A percentile compares a stretch with the other conserved stretches of the same genome.
These are phyloP conservation scores for Pythium folliculosum DNA, from an alignment of 352 stramenopile genomes.

Conservation along the genomic window DNA sequence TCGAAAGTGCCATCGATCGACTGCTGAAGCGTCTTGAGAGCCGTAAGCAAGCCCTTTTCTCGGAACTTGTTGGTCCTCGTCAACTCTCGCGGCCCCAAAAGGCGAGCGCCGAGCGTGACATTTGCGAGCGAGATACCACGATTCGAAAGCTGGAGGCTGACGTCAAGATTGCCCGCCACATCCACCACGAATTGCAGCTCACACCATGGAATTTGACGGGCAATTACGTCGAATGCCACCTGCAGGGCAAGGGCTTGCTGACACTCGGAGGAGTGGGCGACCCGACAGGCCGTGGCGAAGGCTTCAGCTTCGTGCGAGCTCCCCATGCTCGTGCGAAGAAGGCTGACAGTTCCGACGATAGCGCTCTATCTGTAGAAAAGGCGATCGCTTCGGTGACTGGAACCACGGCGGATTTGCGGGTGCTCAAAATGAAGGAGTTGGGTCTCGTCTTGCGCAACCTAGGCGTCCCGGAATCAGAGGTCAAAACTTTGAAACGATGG, in stretches of 20 bases:
- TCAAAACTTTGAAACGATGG: constrained; percentile 82
- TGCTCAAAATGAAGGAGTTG: constrained; percentile 87
- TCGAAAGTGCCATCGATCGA: constrained; percentile 73
- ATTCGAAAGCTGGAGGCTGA: constrained; percentile 77
- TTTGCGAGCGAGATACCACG: constrained; percentile 71
- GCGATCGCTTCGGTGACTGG: constrained; percentile 77
- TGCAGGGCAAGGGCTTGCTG: constrained; percentile 86
- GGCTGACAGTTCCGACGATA: constrained; percentile 49
- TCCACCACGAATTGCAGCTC: constrained; percentile 76
- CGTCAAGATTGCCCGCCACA: constrained; percentile 82
- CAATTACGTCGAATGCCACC: constrained; percentile 86
- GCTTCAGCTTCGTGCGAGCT: constrained; percentile 84
- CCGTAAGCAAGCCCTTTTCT: constrained; percentile 57
- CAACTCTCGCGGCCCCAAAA: constrained; percentile 53
- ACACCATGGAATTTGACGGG: constrained; percentile 86
- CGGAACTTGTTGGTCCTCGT: constrained; percentile 50
- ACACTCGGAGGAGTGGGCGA: constrained; percentile 80
- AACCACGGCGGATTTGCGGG: constrained; percentile 82
- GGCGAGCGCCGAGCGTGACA: constrained; percentile 64
- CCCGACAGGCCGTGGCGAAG: constrained; percentile 78
- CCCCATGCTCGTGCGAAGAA: constrained; percentile 79
- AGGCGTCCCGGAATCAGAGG: constrained; percentile 74
- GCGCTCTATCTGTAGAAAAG: constrained; percentile 50
- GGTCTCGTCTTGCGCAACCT: constrained; percentile 80
- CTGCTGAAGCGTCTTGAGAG: constrained; percentile 74